A percentile compares a stretch with the other conserved stretches of the same genome.
Conservation (phyloP, 192 early-diverging fungal genomes). For the Linnemannia hyalina region DNA sequence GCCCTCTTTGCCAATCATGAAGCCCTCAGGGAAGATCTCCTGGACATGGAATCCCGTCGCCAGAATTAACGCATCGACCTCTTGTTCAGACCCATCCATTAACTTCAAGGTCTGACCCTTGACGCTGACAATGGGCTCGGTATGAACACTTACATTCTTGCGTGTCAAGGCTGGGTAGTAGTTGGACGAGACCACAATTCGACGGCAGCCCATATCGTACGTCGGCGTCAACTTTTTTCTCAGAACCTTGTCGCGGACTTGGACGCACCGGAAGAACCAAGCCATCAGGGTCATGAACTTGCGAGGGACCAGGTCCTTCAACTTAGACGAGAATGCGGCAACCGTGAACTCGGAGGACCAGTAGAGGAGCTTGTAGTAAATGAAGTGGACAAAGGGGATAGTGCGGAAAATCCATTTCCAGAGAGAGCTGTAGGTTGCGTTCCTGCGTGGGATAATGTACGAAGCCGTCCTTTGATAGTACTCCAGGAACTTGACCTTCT, state of each 20-base stretch:
- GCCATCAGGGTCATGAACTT: neutral
- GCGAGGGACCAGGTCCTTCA: constrained; percentile 12
- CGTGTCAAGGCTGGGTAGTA: constrained; percentile 47
- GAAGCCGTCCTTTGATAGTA: constrained; percentile 53
- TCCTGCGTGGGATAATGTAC: constrained; percentile 39
- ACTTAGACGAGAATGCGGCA: constrained; percentile 15
- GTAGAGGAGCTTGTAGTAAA: constrained; percentile 25
- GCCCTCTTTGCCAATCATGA: constrained; percentile 46
- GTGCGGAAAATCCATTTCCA: constrained; percentile 50
- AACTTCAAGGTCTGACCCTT: constrained; percentile 32
- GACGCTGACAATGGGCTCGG: constrained; percentile 30
- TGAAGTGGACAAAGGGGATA: constrained; percentile 48
- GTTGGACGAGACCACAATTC: constrained; percentile 55
- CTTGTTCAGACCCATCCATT: constrained; percentile 39
- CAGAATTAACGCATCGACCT: constrained; percentile 59
- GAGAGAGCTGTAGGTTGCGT: constrained; percentile 34
- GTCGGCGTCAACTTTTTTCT: constrained; percentile 51
- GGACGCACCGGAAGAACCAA: constrained; percentile 21
- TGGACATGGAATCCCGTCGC: constrained; percentile 65
- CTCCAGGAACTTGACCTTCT: constrained; percentile 37
- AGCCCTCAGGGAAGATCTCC: constrained; percentile 19
- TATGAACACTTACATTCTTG: constrained; percentile 28
- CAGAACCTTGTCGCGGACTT: constrained; percentile 38
- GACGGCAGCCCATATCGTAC: constrained; percentile 57
- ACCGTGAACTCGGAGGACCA: constrained; percentile 15